A percentile compares a stretch with the other conserved stretches of the same genome.
Conservation (phyloP, 768 basidiomycete genomes). For the Naganishia friedmannii region DNA sequence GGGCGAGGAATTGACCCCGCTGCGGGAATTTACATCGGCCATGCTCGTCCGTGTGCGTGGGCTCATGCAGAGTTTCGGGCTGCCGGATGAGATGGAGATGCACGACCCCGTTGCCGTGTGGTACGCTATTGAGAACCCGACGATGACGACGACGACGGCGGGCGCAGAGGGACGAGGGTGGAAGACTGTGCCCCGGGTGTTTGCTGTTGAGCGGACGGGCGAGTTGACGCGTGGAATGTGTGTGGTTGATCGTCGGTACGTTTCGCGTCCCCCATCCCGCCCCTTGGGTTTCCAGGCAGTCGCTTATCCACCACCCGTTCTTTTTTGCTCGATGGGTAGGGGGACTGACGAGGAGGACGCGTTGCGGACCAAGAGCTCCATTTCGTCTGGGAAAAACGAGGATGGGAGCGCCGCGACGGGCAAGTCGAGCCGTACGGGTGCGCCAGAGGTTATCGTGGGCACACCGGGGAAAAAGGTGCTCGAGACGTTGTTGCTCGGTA, state of each 20-base stretch:
- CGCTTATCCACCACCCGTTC: background rate
- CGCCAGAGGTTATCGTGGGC: conserved; percentile 41
- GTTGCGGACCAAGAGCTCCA: conserved; percentile 23
- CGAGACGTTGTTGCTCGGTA: conserved; percentile 38
- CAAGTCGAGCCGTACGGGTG: conserved; percentile 4
- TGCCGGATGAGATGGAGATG: conserved; percentile 75
- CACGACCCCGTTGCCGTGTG: conserved; percentile 88
- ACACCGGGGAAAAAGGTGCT: conserved; percentile 46
- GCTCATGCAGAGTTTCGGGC: conserved; percentile 73
- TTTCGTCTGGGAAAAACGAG: conserved; percentile 23
- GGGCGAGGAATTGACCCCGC: conserved; percentile 48
- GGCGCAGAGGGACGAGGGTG: conserved; percentile 58
- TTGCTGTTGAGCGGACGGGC: conserved; percentile 69
- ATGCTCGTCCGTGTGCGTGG: conserved; percentile 72
- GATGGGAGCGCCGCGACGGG: background rate
- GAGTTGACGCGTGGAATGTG: conserved; percentile 84
- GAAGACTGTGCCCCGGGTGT: conserved; percentile 58
- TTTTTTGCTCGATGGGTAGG: conserved; percentile 1
- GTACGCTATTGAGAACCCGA: conserved; percentile 62
- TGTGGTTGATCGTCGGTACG: conserved; percentile 69
- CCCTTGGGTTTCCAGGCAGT: background rate
- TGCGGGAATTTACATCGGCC: conserved; percentile 66
- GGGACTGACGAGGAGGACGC: conserved; percentile 32
- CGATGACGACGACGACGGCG: conserved; percentile 53
- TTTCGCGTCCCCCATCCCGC: background rate